Evolutionary conservation across 805 yeast genomes (phyloP).

Genomic region (Suhomyces xylopsoci): DNA sequence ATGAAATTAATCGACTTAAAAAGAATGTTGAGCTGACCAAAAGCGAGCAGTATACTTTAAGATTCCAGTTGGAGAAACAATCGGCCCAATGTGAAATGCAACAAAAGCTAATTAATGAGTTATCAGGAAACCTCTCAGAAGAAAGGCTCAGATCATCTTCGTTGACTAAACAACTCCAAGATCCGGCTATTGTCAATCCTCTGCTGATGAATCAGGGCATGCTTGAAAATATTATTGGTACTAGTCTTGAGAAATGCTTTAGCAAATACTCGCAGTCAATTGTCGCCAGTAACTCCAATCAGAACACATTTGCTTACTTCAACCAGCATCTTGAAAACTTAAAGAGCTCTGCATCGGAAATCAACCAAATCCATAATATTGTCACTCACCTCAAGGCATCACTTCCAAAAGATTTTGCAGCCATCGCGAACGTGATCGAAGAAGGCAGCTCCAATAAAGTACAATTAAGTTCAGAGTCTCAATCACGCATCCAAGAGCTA

Average conservation of each 20-base stretch:
- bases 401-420: neutral
- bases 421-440: neutral
- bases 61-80: neutral
- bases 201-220: neutral
- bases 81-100: neutral
- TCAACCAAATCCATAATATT: neutral
- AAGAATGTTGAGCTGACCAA: neutral
- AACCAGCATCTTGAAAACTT: neutral
- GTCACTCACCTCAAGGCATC: neutral
- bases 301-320: neutral
- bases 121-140: neutral
- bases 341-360: neutral
- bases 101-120: neutral
- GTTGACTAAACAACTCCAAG: neutral
- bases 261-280: neutral
- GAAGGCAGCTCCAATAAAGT: neutral
- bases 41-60: neutral
- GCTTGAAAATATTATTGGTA: neutral
- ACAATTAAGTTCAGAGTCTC: neutral
- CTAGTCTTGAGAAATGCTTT: neutral
- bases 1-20: neutral
- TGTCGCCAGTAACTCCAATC: neutral
- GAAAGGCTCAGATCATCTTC: neutral
- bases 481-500: neutral
- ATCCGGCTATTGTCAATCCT: neutral